A percentile compares a stretch with the other conserved stretches of the same genome.
Evolutionary conservation across 2,329 filamentous ascomycete genomes (phyloP).

Genomic region (Daldinia eschscholtzii): DNA sequence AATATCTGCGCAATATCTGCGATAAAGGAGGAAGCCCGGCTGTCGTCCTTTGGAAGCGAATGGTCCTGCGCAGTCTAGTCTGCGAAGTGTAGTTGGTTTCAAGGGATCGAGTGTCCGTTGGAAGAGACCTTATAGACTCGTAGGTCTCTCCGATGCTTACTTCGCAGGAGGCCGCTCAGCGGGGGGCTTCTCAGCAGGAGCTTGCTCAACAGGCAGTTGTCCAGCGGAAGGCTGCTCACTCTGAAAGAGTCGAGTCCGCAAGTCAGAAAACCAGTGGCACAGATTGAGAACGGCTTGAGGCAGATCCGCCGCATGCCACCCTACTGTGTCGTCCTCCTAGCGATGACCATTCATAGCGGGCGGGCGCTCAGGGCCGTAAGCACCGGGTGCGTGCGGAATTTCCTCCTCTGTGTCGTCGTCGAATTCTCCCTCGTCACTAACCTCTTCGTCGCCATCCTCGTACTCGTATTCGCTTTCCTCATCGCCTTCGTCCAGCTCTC

Average conservation of each 20-base stretch:
- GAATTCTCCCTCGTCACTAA: slow-evolving; percentile 55
- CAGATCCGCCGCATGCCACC: slow-evolving; percentile 36
- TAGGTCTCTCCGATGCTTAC: background rate
- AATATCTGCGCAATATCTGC: background rate
- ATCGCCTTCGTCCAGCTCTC: slow-evolving; percentile 72
- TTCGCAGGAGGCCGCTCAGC: background rate
- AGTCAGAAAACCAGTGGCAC: slow-evolving; percentile 20
- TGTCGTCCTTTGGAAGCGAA: slow-evolving; percentile 10
- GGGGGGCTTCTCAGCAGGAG: background rate
- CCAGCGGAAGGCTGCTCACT: background rate
- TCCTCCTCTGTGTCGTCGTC: slow-evolving; percentile 68
- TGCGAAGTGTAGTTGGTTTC: slow-evolving; percentile 1
- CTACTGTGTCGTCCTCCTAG: slow-evolving; percentile 46
- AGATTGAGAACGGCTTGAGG: slow-evolving; percentile 24
- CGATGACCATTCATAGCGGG: slow-evolving; percentile 52
- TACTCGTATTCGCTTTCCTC: slow-evolving; percentile 75
- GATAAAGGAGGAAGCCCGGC: slow-evolving; percentile 6
- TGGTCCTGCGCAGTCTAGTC: background rate
- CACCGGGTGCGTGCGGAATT: slow-evolving; percentile 47
- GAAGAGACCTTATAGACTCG: background rate
- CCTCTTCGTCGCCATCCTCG: slow-evolving; percentile 66
- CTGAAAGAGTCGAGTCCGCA: slow-evolving; percentile 1
- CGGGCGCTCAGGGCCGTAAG: slow-evolving; percentile 50
- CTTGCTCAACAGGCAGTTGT: background rate
- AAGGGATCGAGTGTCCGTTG: background rate